These are phyloP conservation scores for Neopestalotiopsis sp. DNA, from an alignment of 2,329 filamentous ascomycete species.

Conservation along the genomic window DNA sequence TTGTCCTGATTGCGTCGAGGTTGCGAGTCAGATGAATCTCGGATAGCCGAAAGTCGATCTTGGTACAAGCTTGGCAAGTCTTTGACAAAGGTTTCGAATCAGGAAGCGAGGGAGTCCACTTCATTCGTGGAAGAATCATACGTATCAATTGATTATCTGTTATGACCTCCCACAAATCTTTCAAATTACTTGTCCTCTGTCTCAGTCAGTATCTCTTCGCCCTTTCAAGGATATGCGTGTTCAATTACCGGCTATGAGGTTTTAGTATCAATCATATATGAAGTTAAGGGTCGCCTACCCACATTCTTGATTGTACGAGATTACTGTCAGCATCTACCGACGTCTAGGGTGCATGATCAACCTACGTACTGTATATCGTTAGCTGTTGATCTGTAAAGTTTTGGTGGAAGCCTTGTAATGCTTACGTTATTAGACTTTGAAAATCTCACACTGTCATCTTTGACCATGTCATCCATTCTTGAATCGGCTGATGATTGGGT, in stretches of 20 bases:
- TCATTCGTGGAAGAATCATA: not conserved
- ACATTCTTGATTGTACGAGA: not conserved
- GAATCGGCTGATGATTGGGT: no score
- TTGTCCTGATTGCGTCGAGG: constrained; percentile 2
- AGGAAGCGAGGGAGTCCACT: not conserved
- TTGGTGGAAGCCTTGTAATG: not conserved
- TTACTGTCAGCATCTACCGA: not conserved
- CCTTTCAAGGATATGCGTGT: no score
- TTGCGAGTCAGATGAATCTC: not conserved
- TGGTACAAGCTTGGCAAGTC: not conserved
- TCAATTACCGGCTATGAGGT: not conserved
- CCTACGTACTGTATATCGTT: not conserved
- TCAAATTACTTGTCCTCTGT: not conserved
- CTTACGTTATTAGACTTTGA: not conserved
- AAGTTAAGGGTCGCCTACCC: not conserved
- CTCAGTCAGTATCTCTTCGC: no score
- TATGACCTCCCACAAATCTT: not conserved
- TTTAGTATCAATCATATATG: not conserved
- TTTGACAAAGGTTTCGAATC: not conserved
- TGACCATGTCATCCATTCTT: no score
- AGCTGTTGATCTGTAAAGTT: not conserved
- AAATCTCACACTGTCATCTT: not conserved
- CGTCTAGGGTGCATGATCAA: not conserved
- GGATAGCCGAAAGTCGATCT: not conserved
- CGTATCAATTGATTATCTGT: not conserved